These are phyloP conservation scores for Diaporthe sp. DNA, from an alignment of 2,329 filamentous ascomycete genomes.

Conservation along the genomic window DNA sequence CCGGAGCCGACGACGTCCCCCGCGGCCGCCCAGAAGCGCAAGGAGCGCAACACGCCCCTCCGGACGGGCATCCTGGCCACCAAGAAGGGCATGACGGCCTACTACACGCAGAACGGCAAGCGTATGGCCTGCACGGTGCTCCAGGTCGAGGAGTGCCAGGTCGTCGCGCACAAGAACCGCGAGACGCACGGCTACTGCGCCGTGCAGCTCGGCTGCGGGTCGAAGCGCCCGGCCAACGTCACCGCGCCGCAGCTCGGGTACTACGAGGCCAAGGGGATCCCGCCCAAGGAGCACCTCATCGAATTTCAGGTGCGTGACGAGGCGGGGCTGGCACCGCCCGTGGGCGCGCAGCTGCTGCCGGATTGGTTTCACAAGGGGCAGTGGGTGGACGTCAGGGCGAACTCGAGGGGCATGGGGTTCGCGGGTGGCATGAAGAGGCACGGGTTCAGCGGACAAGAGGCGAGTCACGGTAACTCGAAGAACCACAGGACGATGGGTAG, in stretches of 20 bases:
- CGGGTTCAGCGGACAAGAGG: slow-evolving; percentile 89
- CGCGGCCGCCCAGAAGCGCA: slow-evolving; percentile 71
- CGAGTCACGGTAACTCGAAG: slow-evolving; percentile 94
- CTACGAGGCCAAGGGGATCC: slow-evolving; percentile 84
- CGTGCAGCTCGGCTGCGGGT: slow-evolving; percentile 88
- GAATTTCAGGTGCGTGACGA: slow-evolving; percentile 89
- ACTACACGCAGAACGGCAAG: slow-evolving; percentile 84
- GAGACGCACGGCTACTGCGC: slow-evolving; percentile 91
- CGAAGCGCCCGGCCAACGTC: slow-evolving; percentile 80
- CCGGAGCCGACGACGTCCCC: slow-evolving; percentile 70
- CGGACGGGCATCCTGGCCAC: slow-evolving; percentile 87
- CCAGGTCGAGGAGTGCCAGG: slow-evolving; percentile 92
- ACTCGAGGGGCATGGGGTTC: slow-evolving; percentile 91
- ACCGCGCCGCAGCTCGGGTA: slow-evolving; percentile 89
- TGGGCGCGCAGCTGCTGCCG: slow-evolving; percentile 84
- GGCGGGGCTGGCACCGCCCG: slow-evolving; percentile 75
- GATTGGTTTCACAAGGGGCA: slow-evolving; percentile 93
- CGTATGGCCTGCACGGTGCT: slow-evolving; percentile 91
- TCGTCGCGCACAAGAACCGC: slow-evolving; percentile 87
- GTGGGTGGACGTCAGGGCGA: slow-evolving; percentile 86
- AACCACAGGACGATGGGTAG: slow-evolving; percentile 95
- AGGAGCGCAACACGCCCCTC: slow-evolving; percentile 70
- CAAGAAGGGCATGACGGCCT: slow-evolving; percentile 96
- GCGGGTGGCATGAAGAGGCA: slow-evolving; percentile 98
- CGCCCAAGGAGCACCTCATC: slow-evolving; percentile 84